Base-by-base conservation (phyloP, 1,284 basidiomycete genomes). In the Polyporus tsugae region DNA sequence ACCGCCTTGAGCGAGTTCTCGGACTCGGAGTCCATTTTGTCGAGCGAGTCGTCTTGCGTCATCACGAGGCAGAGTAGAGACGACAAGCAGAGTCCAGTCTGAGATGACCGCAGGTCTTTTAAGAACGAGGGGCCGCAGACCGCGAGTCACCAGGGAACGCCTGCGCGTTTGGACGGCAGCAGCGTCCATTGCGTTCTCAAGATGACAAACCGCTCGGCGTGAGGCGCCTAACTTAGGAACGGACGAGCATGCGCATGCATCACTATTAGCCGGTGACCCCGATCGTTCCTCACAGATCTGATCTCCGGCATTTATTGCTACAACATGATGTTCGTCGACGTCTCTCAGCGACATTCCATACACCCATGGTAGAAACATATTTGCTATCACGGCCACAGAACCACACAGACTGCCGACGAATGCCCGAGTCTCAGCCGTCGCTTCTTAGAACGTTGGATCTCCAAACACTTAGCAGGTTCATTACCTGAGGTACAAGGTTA, bases 41-140 rank as follows among this genome's bases (percentile, higher is more conserved):
- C 58, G 29, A 70, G 35, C 36, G 68, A 63, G 42, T 65, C 61
- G 36, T 68, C 69, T 69, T 67, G 63, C 69, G 63, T 55, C 69
- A 70, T 70, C 52, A 7, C 13, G 39, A 64, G 46, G 53, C 57
- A 53, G 38, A 66, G 59, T 2, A n/a, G 35, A 36, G 35, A 58
- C n/a, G 38, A 13, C 36, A 38, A 41, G 36, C 13, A 60, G 38
- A 38, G 36, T 1, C 58, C n/a, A 22, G 9, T 17, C 22, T 22
- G 36, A 36, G 35, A 33, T 2, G 35, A n/a, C 55, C 36, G 35
- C 4, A 25, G 38, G 58, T 13, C 38, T 29, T 39, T 60, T 60
- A 60, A 39, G 58, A 25, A 19, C 36, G 29, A 49, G 46, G 19
- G 19, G 42, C 6, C 42, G 46, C n/a, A 55, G 11, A 41, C 22